A percentile compares a stretch with the other conserved stretches of the same genome.
These are phyloP conservation scores for Gonium pectorale DNA, from an alignment of 139 green algal genomes.

Conservation along the genomic window DNA sequence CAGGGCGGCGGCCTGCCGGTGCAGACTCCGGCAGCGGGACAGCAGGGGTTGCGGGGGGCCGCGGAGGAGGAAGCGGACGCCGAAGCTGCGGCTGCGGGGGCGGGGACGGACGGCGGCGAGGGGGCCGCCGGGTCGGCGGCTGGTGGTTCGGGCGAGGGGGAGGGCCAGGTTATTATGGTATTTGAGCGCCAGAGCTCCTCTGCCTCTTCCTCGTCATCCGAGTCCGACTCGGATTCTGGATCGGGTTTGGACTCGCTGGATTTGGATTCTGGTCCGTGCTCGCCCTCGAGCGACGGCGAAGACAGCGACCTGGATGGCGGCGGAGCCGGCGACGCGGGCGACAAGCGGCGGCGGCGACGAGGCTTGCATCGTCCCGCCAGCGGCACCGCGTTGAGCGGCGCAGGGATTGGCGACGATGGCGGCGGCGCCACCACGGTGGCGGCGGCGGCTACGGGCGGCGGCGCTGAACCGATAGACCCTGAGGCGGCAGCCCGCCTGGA, in stretches of 20 bases:
- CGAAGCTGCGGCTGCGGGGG: neutral
- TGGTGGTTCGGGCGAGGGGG: neutral
- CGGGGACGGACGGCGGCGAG: neutral
- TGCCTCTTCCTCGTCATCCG: neutral
- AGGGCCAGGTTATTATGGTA: constrained; percentile 20
- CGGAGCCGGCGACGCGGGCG: neutral
- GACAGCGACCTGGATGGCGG: neutral
- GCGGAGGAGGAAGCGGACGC: neutral
- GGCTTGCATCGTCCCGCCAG: neutral
- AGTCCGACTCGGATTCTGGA: neutral
- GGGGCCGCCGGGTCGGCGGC: neutral
- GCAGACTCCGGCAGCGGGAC: neutral
- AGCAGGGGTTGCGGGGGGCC: neutral
- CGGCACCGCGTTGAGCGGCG: neutral
- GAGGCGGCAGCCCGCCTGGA: constrained; percentile 17
- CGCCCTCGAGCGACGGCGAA: neutral
- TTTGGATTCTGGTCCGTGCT: neutral
- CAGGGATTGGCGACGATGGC: neutral
- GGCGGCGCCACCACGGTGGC: neutral
- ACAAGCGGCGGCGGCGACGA: neutral
- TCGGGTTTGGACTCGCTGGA: neutral
- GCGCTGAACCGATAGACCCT: neutral
- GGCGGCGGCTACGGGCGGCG: neutral
- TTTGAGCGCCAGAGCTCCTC: neutral
- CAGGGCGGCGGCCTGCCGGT: neutral